Base-by-base conservation (phyloP, 208 protist genomes). In the Blastocrithidia nonstop region DNA sequence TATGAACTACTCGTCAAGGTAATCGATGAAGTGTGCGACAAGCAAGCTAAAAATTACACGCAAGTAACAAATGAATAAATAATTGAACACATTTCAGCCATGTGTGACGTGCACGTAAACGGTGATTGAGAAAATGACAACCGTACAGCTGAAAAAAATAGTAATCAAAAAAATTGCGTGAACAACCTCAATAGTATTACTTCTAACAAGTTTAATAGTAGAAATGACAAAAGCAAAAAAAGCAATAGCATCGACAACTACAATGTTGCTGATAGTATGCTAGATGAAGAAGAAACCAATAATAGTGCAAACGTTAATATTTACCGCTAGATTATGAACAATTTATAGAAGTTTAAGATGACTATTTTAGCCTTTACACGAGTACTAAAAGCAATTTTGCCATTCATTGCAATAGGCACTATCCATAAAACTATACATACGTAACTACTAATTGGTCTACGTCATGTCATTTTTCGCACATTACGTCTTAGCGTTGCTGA, bases 321-420 rank as follows among this genome's bases (percentile, higher is more conserved):
- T 17, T 61, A 61, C 61, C 24, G 44, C 6, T 39, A 47, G 3
- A 16, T 3, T 3, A 11, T 24, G 22, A 6, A 13, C 16, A 52
- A n/a, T n/a, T n/a, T n/a, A n/a, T n/a, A n/a, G n/a, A n/a, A n/a
- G n/a, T n/a, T n/a, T n/a, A n/a, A n/a, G n/a, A n/a, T n/a, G n/a
- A 63, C 87, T 17, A 66, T 95, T 9, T 58, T 74, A 29, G 73
- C 67, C 0, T 56, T 95, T 39, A 65, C 72, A 44, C 81, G 83
- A 17, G 64, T 95, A 9, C 45, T 67, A 11, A 65, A 75, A 45
- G 56, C 58, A 16, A 66, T 85, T 31, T 62, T 95, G 32, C 80
- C 83, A 1, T 82, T 92, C 47, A 45, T 95, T 6, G 48, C 61
- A 25, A 35, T 91, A 23, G 31, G 69, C 38, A 52, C 62, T 0